These are phyloP conservation scores for Anacardium occidentale DNA, from an alignment of 345 rosid species.

Conservation along the genomic window DNA sequence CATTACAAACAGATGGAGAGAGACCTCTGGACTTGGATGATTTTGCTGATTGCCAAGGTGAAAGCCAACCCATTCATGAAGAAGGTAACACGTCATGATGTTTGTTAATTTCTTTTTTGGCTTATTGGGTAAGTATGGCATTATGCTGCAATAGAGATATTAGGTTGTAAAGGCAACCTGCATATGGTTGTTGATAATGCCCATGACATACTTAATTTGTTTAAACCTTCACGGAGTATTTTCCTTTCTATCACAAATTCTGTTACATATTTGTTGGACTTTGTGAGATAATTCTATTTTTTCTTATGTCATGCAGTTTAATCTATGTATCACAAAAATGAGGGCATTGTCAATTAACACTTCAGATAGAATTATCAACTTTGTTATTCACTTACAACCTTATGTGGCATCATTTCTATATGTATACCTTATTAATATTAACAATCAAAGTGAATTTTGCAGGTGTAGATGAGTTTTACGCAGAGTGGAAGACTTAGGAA, in stretches of 20 bases:
- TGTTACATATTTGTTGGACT: not conserved
- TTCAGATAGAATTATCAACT: slow-evolving; percentile 28
- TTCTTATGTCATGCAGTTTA: slow-evolving; percentile 30
- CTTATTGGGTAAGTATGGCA: slow-evolving; percentile 4
- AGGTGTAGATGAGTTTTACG: slow-evolving; percentile 29
- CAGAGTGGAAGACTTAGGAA: slow-evolving; percentile 38
- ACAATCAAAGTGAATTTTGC: slow-evolving; percentile 12
- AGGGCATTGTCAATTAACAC: slow-evolving; percentile 24
- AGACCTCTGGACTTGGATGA: slow-evolving; percentile 21
- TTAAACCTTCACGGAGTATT: slow-evolving; percentile 5
- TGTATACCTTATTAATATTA: not conserved
- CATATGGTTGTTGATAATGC: not conserved
- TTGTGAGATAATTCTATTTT: slow-evolving; percentile 11
- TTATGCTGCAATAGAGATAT: not conserved
- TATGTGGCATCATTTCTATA: not conserved
- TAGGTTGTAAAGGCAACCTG: not conserved
- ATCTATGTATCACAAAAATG: slow-evolving; percentile 26
- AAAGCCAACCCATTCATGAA: slow-evolving; percentile 34
- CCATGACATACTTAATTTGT: not conserved
- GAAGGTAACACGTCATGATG: slow-evolving; percentile 33
- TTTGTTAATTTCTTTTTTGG: not conserved
- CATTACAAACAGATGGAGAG: slow-evolving; percentile 18
- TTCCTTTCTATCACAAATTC: not conserved
- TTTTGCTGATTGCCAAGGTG: slow-evolving; percentile 40
- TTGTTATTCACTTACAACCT: not conserved